Percentiles rank a stretch among this genome's conserved stretches.
These are phyloP conservation scores for Micractinium conductrix DNA, from an alignment of 139 green algal species.

Conservation along the genomic window DNA sequence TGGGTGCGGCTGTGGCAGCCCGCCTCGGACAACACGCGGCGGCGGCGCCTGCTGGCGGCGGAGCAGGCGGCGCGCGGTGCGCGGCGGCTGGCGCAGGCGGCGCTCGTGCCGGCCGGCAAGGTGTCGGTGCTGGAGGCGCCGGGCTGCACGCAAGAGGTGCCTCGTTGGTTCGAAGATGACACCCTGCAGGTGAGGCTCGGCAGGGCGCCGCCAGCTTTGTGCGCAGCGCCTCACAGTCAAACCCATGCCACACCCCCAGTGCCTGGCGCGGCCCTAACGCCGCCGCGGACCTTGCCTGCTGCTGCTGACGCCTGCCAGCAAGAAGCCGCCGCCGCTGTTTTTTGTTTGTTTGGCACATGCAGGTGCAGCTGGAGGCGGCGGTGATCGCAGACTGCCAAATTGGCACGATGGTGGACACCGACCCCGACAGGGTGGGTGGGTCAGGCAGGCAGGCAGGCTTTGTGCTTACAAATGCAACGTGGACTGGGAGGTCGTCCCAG, in stretches of 20 bases:
- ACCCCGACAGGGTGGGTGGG: slow-evolving; percentile 4
- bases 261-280: too few relatives aligned
- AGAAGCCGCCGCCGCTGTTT: too few relatives aligned
- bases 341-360: too few relatives aligned
- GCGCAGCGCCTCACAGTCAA: too few relatives aligned
- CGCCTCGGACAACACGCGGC: not conserved
- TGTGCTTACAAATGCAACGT: too few relatives aligned
- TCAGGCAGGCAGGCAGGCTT: not conserved
- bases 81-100: slow-evolving; percentile 7
- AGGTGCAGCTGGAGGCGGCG: slow-evolving; percentile 6
- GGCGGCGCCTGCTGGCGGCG: not conserved
- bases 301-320: too few relatives aligned
- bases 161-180: too few relatives aligned
- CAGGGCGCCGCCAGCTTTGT: too few relatives aligned
- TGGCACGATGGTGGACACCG: not conserved
- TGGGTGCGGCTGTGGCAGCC: slow-evolving; percentile 24
- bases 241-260: not conserved
- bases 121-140: not conserved
- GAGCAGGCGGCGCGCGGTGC: not conserved
- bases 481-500: too few relatives aligned
- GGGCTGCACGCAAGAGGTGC: too few relatives aligned
- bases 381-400: slow-evolving; percentile 11
- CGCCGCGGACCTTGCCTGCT: too few relatives aligned
- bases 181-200: too few relatives aligned
- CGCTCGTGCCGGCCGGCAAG: not conserved